Evolutionary conservation across 345 rosid species (phyloP).

Genomic region (Hibiscus mutabilis): DNA sequence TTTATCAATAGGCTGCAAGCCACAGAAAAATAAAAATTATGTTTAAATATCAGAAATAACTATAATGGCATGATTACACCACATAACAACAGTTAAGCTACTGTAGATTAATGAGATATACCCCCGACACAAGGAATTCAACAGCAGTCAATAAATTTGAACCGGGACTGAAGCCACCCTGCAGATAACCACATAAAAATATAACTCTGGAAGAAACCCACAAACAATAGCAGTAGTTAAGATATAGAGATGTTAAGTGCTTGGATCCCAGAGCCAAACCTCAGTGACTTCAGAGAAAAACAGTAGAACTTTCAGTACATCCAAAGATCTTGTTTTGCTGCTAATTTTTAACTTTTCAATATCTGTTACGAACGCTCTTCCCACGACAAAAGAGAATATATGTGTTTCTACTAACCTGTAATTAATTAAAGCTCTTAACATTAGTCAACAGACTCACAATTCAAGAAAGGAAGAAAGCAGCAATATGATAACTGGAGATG

Average conservation of each 20-base stretch:
- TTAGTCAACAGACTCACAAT: slow-evolving; percentile 20
- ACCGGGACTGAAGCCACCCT: slow-evolving; percentile 88
- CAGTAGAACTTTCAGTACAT: slow-evolving; percentile 50
- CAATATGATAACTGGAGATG: background rate
- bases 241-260: background rate
- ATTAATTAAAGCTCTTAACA: slow-evolving; percentile 27
- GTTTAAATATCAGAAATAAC: slow-evolving; percentile 4
- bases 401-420: slow-evolving; percentile 99
- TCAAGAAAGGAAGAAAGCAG: slow-evolving; percentile 12
- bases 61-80: background rate
- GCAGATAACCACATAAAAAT: slow-evolving; percentile 29
- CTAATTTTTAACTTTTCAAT: slow-evolving; percentile 91
- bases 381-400: slow-evolving; percentile 94
- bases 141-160: slow-evolving; percentile 85
- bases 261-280: slow-evolving; percentile 41
- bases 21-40: slow-evolving; percentile 10
- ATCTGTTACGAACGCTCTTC: slow-evolving; percentile 99
- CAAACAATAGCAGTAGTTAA: slow-evolving; percentile 4
- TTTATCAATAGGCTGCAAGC: slow-evolving; percentile 82
- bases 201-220: slow-evolving; percentile 15
- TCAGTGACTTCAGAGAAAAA: slow-evolving; percentile 76
- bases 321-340: slow-evolving; percentile 85
- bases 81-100: background rate
- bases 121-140: slow-evolving; percentile 93
- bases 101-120: slow-evolving; percentile 31